phyloP scores from a whole-genome alignment of 2,329 filamentous ascomycete genomes.

The Cytospora piceicola region DNA sequence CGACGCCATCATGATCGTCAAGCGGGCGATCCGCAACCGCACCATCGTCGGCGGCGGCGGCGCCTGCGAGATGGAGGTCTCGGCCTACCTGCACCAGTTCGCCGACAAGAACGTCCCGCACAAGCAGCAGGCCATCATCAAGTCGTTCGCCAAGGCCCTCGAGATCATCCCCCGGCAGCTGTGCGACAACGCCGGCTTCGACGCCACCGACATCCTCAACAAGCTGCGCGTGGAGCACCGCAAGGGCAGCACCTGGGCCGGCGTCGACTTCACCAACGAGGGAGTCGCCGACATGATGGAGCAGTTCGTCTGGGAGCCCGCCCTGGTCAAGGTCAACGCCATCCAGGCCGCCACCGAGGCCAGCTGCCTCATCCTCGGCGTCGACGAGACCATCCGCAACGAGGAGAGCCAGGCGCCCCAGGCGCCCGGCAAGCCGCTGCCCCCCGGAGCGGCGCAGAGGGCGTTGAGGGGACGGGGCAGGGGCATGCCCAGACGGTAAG shows the following conservation, averaged over 20 bases:
- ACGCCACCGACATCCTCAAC: conserved; percentile 97
- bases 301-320: conserved; percentile 96
- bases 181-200: conserved; percentile 98
- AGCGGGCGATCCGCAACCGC: conserved; percentile 93
- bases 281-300: conserved; percentile 94
- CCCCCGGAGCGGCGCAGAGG: conserved; percentile 83
- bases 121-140: conserved; percentile 98
- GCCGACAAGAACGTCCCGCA: conserved; percentile 90
- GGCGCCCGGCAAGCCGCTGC: conserved; percentile 74
- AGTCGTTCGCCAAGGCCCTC: conserved; percentile 94
- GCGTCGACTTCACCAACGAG: conserved; percentile 92
- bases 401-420: conserved; percentile 88
- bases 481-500: conserved; percentile 85
- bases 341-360: conserved; percentile 96
- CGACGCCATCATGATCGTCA: conserved; percentile 99
- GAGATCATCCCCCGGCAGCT: conserved; percentile 96
- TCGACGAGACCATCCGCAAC: conserved; percentile 98
- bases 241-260: conserved; percentile 90
- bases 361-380: conserved; percentile 89
- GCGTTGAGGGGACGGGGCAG: conserved; percentile 82
- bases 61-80: conserved; percentile 95
- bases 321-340: conserved; percentile 94
- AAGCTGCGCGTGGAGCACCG: conserved; percentile 93
- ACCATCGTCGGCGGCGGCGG: conserved; percentile 95
- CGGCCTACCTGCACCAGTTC: conserved; percentile 87